Base-by-base conservation (phyloP, 2,329 filamentous ascomycete species). In the Botrytis paeoniae region DNA sequence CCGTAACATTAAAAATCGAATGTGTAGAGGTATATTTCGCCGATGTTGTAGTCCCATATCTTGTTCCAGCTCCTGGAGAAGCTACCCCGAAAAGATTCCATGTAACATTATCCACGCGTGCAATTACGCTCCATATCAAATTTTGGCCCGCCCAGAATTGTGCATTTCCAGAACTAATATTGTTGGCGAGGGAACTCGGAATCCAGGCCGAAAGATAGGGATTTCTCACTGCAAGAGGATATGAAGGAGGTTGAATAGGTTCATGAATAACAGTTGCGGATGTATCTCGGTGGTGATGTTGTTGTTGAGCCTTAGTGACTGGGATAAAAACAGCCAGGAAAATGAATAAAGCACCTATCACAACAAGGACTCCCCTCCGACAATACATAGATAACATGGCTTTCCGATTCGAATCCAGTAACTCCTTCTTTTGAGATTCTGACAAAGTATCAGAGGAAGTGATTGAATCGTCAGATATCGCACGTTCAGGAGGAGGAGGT, bases 61-160 rank as follows among this genome's bases (percentile, higher is more conserved):
- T 70, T n/a, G 77, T 74, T 41, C 74, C 74, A 14, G 72, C 73
- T 5, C 75, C 73, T 35, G 75, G 74, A 20, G 75, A 73, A 22
- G 77, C 74, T 9, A 78, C 78, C 29, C 80, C 80, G 62, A 82
- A 80, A 25, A 82, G 70, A 22, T 77, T 79, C 69, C 81, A 82
- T 18, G 79, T 76, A 2, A 72, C 74, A 14, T 77, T 78, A 72
- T 80, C 77, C 22, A 82, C 77, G 22, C 81, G 78, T 18, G 78
- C 81, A 61, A 82, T 69, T 4, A 82, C 75, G 39, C 78, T 76
- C 81, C 81, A 82, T 35, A 78, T 81, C 37, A 82, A 72, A 8
- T 74, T 57, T 66, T 79, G 76, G n/a, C 80, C 80, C 3, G 77
- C 73, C 81, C 81, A 82, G 73, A 82, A 82, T 61, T 81, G 74